Evolutionary conservation across 2,329 filamentous ascomycete genomes (phyloP).

Genomic region (Fusarium floridanum): DNA sequence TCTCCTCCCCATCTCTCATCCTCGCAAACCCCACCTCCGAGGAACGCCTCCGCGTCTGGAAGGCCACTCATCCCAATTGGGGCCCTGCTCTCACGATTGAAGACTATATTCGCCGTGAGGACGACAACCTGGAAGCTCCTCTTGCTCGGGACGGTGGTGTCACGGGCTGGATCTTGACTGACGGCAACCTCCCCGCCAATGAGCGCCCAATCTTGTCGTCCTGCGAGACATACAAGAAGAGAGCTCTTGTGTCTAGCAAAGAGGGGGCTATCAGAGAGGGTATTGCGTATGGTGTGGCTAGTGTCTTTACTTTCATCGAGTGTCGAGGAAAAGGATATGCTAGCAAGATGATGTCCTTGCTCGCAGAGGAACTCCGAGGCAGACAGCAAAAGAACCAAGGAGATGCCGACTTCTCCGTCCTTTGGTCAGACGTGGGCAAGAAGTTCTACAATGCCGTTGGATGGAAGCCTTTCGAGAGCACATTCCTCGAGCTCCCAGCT

Average conservation of each 20-base stretch:
- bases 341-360: slow-evolving; percentile 77
- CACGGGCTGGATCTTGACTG: slow-evolving; percentile 74
- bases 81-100: slow-evolving; percentile 66
- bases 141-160: slow-evolving; percentile 71
- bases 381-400: slow-evolving; percentile 45
- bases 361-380: slow-evolving; percentile 61
- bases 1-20: slow-evolving; percentile 43
- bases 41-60: slow-evolving; percentile 69
- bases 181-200: slow-evolving; percentile 53
- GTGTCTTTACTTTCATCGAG: slow-evolving; percentile 79
- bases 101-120: slow-evolving; percentile 71
- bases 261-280: slow-evolving; percentile 61
- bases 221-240: slow-evolving; percentile 74
- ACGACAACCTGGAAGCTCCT: slow-evolving; percentile 68
- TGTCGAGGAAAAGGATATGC: slow-evolving; percentile 82
- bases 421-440: slow-evolving; percentile 91
- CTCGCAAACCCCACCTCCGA: slow-evolving; percentile 68
- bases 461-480: slow-evolving; percentile 81
- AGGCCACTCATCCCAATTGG: slow-evolving; percentile 69
- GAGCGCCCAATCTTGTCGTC: slow-evolving; percentile 69
- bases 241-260: slow-evolving; percentile 60
- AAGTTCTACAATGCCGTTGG: slow-evolving; percentile 82
- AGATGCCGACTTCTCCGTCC: slow-evolving; percentile 74
- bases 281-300: slow-evolving; percentile 80
- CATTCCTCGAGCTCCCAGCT: slow-evolving; percentile 74